phyloP scores from a whole-genome alignment of 2,329 filamentous ascomycete species.

The Macrophomina tecta region DNA sequence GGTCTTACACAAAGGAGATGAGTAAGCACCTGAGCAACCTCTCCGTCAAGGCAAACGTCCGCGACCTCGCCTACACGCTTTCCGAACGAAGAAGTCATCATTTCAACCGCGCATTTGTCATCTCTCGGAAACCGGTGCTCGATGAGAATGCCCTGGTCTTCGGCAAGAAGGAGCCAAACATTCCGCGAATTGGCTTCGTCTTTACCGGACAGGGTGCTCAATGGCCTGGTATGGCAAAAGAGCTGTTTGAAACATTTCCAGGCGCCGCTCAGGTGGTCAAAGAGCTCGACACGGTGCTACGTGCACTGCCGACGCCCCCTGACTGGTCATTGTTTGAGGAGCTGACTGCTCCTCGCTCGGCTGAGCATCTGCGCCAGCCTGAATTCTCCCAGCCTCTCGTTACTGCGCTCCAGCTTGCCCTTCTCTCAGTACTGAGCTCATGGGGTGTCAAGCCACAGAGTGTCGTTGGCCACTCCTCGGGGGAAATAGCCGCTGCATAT shows the following conservation, averaged over 20 bases:
- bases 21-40: constrained; percentile 29
- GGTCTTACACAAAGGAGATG: constrained; percentile 11
- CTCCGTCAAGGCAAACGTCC: constrained; percentile 15
- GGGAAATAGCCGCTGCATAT: constrained; percentile 31
- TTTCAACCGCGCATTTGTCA: constrained; percentile 3
- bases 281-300: constrained; percentile 32
- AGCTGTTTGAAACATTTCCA: constrained; percentile 25
- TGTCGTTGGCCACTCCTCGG: constrained; percentile 28
- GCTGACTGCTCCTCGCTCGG: constrained; percentile 20
- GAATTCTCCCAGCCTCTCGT: constrained; percentile 28
- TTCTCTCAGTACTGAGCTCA: constrained; percentile 18
- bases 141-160: constrained; percentile 11
- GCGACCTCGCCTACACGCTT: constrained; percentile 22
- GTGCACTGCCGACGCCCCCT: constrained; percentile 30
- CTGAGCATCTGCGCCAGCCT: constrained; percentile 28
- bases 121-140: background rate
- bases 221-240: constrained; percentile 42
- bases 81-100: constrained; percentile 17
- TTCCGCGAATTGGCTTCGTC: constrained; percentile 39
- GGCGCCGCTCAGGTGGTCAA: background rate
- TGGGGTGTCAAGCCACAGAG: constrained; percentile 21
- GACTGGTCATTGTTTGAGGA: constrained; percentile 31
- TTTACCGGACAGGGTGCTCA: constrained; percentile 50
- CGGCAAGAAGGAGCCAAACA: constrained; percentile 8
- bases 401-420: constrained; percentile 29